phyloP scores from a whole-genome alignment of 2,329 filamentous ascomycete genomes.

The Colletotrichum sp. region DNA sequence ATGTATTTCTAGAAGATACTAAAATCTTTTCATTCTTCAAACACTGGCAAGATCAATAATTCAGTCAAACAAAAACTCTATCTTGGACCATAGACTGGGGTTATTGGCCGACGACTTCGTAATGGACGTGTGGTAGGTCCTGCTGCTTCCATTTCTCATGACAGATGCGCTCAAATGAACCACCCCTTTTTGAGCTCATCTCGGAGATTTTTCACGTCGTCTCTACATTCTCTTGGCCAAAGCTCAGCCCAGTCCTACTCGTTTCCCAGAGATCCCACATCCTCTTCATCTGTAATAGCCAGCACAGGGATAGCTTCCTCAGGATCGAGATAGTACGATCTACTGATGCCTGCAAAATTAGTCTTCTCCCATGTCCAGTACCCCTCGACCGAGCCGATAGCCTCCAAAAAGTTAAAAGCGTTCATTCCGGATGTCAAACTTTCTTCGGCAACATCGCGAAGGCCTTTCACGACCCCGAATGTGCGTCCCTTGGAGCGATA shows the following conservation, averaged over 20 bases:
- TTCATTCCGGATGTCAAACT: too few relatives aligned
- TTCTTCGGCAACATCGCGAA: too few relatives aligned
- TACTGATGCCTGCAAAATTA: too few relatives aligned
- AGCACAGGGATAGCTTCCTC: too few relatives aligned
- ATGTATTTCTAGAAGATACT: neutral
- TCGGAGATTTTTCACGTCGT: neutral
- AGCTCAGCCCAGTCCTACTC: neutral
- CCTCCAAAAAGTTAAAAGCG: too few relatives aligned
- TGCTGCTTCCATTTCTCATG: neutral
- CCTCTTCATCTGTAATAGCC: too few relatives aligned
- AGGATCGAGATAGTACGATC: too few relatives aligned
- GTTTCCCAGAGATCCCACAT: too few relatives aligned
- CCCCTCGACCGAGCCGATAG: too few relatives aligned
- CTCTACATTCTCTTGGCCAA: neutral
- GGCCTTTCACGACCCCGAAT: too few relatives aligned
- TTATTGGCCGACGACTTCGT: neutral
- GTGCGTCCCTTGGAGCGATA: too few relatives aligned
- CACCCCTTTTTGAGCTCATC: neutral
- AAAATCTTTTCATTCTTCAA: neutral
- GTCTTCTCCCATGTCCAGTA: too few relatives aligned
- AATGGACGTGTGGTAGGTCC: neutral
- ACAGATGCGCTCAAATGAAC: neutral
- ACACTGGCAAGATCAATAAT: neutral
- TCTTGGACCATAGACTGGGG: neutral
- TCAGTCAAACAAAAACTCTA: fast-evolving